These are phyloP conservation scores for Boletus fagicola DNA, from an alignment of 768 basidiomycete species.

Conservation along the genomic window DNA sequence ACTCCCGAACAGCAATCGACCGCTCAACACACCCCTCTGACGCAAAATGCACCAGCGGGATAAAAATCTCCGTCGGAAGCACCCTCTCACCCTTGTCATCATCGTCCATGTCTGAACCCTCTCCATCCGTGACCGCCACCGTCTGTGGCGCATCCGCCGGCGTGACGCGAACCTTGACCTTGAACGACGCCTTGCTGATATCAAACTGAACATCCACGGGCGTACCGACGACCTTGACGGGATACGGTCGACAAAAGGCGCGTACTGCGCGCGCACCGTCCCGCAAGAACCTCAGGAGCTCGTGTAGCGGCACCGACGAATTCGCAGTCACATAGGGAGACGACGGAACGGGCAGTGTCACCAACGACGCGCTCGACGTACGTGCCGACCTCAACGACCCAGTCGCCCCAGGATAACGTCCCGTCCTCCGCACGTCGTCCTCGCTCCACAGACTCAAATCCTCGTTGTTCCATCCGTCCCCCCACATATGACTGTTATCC, in stretches of 20 bases:
- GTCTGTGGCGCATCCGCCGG: slow-evolving; percentile 48
- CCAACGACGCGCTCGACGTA: slow-evolving; percentile 20
- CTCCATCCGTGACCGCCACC: background rate
- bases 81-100: slow-evolving; percentile 26
- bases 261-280: slow-evolving; percentile 82
- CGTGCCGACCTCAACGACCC: slow-evolving; percentile 11
- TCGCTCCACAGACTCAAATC: slow-evolving; percentile 86
- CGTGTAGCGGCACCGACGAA: slow-evolving; percentile 5
- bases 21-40: slow-evolving; percentile 35
- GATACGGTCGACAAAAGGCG: slow-evolving; percentile 86
- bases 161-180: slow-evolving; percentile 61
- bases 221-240: slow-evolving; percentile 68
- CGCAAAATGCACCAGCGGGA: slow-evolving; percentile 90
- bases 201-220: slow-evolving; percentile 73
- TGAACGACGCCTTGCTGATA: slow-evolving; percentile 66
- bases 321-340: slow-evolving; percentile 7
- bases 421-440: slow-evolving; percentile 54
- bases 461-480: slow-evolving; percentile 97
- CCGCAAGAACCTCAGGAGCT: slow-evolving; percentile 62
- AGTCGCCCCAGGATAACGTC: background rate
- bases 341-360: slow-evolving; percentile 20
- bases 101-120: slow-evolving; percentile 5
- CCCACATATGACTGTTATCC: slow-evolving; percentile 83
- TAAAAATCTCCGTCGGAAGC: slow-evolving; percentile 83
- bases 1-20: slow-evolving; percentile 6